Evolutionary conservation across 2,329 filamentous ascomycete species (phyloP).

Genomic region (Salinomyces thailandicus): DNA sequence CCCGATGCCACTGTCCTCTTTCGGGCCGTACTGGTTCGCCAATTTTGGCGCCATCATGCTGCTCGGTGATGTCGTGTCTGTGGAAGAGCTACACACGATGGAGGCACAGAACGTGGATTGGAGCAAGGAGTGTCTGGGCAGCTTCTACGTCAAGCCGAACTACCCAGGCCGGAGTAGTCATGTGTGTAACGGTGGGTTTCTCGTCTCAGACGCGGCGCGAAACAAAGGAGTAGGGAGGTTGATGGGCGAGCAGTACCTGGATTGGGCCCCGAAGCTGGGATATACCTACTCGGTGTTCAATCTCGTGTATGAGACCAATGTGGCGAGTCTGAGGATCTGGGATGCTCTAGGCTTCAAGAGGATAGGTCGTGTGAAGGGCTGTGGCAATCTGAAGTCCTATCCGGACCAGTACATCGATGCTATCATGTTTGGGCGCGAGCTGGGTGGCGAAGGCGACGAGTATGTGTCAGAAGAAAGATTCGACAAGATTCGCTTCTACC

Average conservation of each 20-base stretch:
- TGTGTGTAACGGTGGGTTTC: conserved; percentile 58
- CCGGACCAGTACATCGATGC: conserved; percentile 39
- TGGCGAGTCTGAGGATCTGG: conserved; percentile 83
- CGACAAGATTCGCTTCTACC: conserved; percentile 96
- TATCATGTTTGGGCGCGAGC: conserved; percentile 51
- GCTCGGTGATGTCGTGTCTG: conserved; percentile 58
- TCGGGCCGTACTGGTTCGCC: conserved; percentile 80
- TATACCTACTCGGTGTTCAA: conserved; percentile 93
- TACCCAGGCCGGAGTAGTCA: conserved; percentile 86
- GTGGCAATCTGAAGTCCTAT: conserved; percentile 39
- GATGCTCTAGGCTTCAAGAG: conserved; percentile 86
- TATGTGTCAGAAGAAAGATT: conserved; percentile 91
- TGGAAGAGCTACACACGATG: conserved; percentile 42
- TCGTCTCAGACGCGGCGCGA: conserved; percentile 38
- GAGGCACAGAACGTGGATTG: conserved; percentile 50
- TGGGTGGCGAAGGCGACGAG: conserved; percentile 58
- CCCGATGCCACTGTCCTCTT: conserved; percentile 60
- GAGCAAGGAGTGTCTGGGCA: conserved; percentile 72
- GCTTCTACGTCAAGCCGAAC: conserved; percentile 91
- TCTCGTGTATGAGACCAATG: conserved; percentile 86
- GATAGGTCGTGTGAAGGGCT: conserved; percentile 62
- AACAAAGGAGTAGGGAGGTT: conserved; percentile 41
- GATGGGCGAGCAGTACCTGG: conserved; percentile 43
- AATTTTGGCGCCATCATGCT: conserved; percentile 86
- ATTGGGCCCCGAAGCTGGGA: conserved; percentile 49